Evolutionary conservation across 148 eudicot genomes (phyloP), one percentile per base, ranked within the genome.

Genomic region (Selenicereus undatus): DNA sequence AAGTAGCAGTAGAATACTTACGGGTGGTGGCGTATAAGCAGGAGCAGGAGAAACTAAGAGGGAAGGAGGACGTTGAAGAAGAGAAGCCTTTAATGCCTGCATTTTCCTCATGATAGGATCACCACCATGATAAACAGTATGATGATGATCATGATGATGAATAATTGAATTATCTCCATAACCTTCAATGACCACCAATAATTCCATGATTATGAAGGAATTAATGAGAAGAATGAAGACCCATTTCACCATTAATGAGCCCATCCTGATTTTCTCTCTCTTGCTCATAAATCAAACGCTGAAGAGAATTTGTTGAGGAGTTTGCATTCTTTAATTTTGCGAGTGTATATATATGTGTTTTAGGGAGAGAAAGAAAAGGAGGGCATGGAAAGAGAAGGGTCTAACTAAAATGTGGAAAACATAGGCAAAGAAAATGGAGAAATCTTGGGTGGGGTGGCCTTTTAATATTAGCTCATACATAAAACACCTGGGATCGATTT

Each of bases 311-410:
- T 36, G 75, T 66, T 27, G 70, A n/a, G 24, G 52, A 12, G 52
- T 48, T 7, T 48, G 52, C 52, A 48, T 48, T 48, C 13, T 48
- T 48, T 48, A 48, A 48, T 48, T 32, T 48, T 48, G 52, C 0
- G 14, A 12, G 52, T 8, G 14, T 60, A 26, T 76, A 70, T 76
- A 69, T n/a, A 35, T 8, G 39, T 75, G 6, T 14, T 65, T 45
- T 72, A 14, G 6, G 42, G 82, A 75, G 82, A 77, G 78, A 79
- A 54, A 79, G 76, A 75, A 60, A 69, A 80, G 80, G 65, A 48
- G 62, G 26, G 78, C 86, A 83, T 83, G 86, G 82, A 83, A 83
- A 83, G 86, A 83, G 81, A 74, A 83, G 80, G 86, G 82, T 39
- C 86, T 80, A 83, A 83, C 86, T 83, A 83, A 70, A 80, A 39